These are phyloP conservation scores for Claviceps pusilla DNA, from an alignment of 2,329 filamentous ascomycete species.

Conservation along the genomic window DNA sequence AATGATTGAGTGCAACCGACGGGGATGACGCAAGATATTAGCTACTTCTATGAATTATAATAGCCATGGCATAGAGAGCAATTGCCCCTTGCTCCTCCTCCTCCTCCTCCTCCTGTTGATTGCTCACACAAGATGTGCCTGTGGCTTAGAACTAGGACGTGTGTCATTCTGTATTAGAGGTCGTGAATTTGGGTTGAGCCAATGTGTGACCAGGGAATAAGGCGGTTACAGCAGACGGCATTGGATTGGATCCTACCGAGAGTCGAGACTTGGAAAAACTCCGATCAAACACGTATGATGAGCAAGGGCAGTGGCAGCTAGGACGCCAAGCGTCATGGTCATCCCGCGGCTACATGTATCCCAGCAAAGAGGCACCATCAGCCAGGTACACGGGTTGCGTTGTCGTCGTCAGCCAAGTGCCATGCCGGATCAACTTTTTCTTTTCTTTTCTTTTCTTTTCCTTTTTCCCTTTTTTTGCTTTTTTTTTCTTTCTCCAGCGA, in stretches of 20 bases:
- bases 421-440: not conserved
- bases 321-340: not conserved
- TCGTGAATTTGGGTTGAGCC: no score
- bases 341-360: not conserved
- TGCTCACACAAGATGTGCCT: not conserved
- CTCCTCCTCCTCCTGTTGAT: not conserved
- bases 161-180: no score
- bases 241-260: not conserved
- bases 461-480: no score
- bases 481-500: no score
- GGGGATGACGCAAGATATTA: no score
- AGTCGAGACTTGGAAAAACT: not conserved
- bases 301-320: no score
- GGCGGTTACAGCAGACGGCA: not conserved
- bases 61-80: no score
- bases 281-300: not conserved
- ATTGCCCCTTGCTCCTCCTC: no score
- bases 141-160: no score
- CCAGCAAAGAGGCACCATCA: not conserved
- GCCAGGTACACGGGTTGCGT: not conserved
- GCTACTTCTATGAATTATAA: no score
- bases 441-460: no score
- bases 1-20: no score
- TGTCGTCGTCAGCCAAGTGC: not conserved
- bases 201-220: not conserved